Percentiles rank a stretch among this genome's conserved stretches.
These are phyloP conservation scores for Solanum commersonii DNA, from an alignment of 257 asterid genomes.

Conservation along the genomic window DNA sequence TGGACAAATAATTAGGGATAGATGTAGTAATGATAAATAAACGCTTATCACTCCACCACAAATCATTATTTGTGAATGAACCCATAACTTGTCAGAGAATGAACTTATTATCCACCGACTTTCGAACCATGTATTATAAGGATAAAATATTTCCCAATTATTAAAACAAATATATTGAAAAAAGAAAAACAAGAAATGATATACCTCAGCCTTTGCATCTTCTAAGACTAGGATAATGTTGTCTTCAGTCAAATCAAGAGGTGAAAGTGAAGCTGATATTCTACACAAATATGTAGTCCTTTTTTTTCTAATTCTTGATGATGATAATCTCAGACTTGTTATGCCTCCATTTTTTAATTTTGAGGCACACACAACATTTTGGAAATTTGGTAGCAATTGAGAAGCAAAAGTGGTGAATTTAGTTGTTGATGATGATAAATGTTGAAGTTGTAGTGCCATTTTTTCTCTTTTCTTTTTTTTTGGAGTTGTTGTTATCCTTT, in stretches of 20 bases:
- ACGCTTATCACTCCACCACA: not conserved
- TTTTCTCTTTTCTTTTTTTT: not conserved
- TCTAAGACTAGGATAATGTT: conserved; percentile 48
- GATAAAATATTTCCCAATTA: not conserved
- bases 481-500: not conserved
- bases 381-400: conserved; percentile 4
- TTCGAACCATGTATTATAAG: not conserved
- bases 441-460: conserved; percentile 29
- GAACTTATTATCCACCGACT: not conserved
- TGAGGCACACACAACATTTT: not conserved
- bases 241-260: conserved; percentile 74
- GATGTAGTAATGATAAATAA: not conserved
- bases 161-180: not conserved
- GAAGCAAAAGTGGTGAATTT: not conserved
- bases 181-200: not conserved
- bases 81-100: not conserved
- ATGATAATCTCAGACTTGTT: conserved; percentile 5
- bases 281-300: not conserved
- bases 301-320: not conserved
- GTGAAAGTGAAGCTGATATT: conserved; percentile 42
- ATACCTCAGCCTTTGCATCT: conserved; percentile 68
- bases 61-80: not conserved
- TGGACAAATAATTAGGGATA: too few relatives aligned
- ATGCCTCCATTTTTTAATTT: conserved; percentile 15
- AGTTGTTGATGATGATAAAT: conserved; percentile 1